Evolutionary conservation across 78 protist genomes (phyloP), one percentile per base, ranked within the genome.

Genomic region (Guillardia theta): DNA sequence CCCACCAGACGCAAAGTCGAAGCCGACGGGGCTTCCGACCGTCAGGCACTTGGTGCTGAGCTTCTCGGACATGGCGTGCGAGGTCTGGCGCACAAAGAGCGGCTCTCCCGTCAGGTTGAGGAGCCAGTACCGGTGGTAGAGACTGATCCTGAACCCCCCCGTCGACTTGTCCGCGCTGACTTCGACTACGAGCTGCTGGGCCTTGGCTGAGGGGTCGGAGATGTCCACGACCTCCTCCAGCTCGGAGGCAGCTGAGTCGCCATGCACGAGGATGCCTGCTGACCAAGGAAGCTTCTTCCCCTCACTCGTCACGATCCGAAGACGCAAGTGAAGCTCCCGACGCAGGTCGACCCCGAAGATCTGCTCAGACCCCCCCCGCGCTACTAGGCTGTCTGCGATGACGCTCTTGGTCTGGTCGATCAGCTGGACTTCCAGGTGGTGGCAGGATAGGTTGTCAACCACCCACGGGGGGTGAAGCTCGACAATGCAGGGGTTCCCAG

Each of bases 381-480:
- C 18, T 22, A 78, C 48, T 5, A 10, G 15, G 53, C 19, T 10
- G 24, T 27, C 18, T 30, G 12, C 90, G 83, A 70, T 70, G 33
- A 37, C 45, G 90, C 50, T 43, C 43, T 27, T 12, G 33, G 39
- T 30, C 15, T 18, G 53, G 90, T 78, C 90, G 43, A 78, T n/a
- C 24, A 78, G 48, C 90, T 78, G 90, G 33, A 78, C 45, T 48
- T 78, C 90, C 24, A 78, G 53, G 37, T 24, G 53, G 41, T 3
- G 1, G 44, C 41, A 15, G 53, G 90, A 24, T 45, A 78, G 24
- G 90, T 78, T 78, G 41, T 78, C 44, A 18, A 78, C 39, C 45
- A 78, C 90, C 90, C 90, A 78, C 18, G 90, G 90, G 37, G 90
- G 53, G 8, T 78, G 90, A n/a, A 78, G 90, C 90, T 78, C 90